These are phyloP conservation scores for Lophiotrema nucula DNA, from an alignment of 495 filamentous ascomycete species.

Conservation along the genomic window DNA sequence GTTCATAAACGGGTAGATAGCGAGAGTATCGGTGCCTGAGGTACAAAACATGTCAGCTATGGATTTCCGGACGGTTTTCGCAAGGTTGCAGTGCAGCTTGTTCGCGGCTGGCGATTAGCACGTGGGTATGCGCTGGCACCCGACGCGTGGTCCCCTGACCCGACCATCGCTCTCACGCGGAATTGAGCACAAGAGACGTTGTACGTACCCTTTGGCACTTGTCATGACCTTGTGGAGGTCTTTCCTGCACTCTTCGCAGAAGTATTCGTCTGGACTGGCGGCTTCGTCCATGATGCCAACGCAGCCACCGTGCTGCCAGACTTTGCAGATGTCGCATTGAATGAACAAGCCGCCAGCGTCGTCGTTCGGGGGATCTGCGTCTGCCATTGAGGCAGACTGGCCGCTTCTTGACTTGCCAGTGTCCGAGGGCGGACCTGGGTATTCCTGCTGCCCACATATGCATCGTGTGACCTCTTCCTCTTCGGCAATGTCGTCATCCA, in stretches of 20 bases:
- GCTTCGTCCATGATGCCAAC: slow-evolving; percentile 95
- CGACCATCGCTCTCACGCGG: neutral
- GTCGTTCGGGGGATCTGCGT: slow-evolving; percentile 67
- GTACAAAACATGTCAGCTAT: neutral
- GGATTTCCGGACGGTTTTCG: no score
- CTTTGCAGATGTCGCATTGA: slow-evolving; percentile 95
- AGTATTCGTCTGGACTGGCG: slow-evolving; percentile 93
- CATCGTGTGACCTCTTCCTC: slow-evolving; percentile 94
- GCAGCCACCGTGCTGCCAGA: slow-evolving; percentile 98
- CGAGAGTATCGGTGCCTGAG: slow-evolving; percentile 66
- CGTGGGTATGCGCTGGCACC: slow-evolving; percentile 6
- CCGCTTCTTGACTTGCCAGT: slow-evolving; percentile 40
- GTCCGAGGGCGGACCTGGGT: slow-evolving; percentile 80
- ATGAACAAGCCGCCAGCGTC: slow-evolving; percentile 94
- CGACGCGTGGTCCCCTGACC: neutral
- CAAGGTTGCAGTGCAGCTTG: no score
- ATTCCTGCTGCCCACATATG: slow-evolving; percentile 91
- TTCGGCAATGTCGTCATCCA: slow-evolving; percentile 60
- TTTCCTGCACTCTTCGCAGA: slow-evolving; percentile 89
- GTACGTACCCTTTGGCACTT: slow-evolving; percentile 82
- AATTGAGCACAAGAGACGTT: slow-evolving; percentile 14
- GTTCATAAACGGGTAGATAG: slow-evolving; percentile 63
- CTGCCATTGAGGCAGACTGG: slow-evolving; percentile 29
- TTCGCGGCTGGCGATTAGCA: neutral
- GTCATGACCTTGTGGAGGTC: slow-evolving; percentile 82